phyloP scores from a whole-genome alignment of 164 flowering plant genomes.

The Chimonanthus salicifolius region DNA sequence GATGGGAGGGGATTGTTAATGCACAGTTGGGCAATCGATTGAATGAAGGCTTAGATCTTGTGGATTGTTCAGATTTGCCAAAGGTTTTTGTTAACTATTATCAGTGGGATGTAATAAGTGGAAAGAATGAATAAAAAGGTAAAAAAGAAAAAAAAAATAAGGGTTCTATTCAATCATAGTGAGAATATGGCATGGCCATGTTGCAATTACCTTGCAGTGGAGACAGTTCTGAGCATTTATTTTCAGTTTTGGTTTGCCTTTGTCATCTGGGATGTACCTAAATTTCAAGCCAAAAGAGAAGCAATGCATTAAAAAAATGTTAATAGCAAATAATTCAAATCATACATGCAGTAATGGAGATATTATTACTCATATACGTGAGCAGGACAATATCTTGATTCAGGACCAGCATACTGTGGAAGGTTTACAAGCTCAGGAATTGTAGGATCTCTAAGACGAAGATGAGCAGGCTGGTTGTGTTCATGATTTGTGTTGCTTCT shows the following conservation, averaged over 20 bases:
- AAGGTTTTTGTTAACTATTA: neutral
- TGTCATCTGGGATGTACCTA: constrained; percentile 71
- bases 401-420: constrained; percentile 82
- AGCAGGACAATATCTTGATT: constrained; percentile 94
- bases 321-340: neutral
- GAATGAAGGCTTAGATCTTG: neutral
- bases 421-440: constrained; percentile 74
- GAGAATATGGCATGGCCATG: neutral
- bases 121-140: no score
- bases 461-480: constrained; percentile 93
- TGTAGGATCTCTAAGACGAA: constrained; percentile 62
- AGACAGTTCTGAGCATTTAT: constrained; percentile 96
- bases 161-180: neutral
- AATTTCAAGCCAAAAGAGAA: constrained; percentile 1
- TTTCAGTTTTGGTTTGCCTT: constrained; percentile 60
- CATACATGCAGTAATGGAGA: constrained; percentile 5
- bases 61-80: neutral
- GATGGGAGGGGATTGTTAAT: neutral
- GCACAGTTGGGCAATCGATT: neutral
- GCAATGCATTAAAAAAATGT: neutral
- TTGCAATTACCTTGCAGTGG: constrained; percentile 78
- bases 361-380: constrained; percentile 86
- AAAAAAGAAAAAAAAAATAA: no score
- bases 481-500: constrained; percentile 99
- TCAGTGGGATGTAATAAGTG: no score